These are phyloP conservation scores for Alnus rubra DNA, from an alignment of 306 rosid species.

Conservation along the genomic window DNA sequence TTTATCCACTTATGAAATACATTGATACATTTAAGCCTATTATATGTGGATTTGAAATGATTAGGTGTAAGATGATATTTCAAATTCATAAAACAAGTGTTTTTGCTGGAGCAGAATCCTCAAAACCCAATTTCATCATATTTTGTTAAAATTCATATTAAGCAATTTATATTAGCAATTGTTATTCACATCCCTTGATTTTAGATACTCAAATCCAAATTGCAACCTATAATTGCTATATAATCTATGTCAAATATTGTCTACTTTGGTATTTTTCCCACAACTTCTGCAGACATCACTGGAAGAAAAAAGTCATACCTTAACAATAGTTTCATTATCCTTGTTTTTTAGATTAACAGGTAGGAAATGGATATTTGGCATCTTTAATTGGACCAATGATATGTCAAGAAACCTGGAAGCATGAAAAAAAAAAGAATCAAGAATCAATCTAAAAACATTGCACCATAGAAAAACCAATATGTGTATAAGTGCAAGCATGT, in stretches of 20 bases:
- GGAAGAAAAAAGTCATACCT: no score
- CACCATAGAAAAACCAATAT: not conserved
- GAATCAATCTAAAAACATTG: constrained; percentile 17
- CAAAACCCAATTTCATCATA: not conserved
- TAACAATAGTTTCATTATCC: no score
- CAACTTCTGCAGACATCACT: no score
- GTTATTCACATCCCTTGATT: not conserved
- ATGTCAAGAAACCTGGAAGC: constrained; percentile 74
- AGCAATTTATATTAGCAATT: not conserved
- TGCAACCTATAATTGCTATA: no score
- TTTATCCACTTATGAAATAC: not conserved
- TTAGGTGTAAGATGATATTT: not conserved
- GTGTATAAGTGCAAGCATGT: not conserved
- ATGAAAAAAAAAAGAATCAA: constrained; percentile 11
- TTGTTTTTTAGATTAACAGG: constrained; percentile 79
- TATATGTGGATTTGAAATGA: not conserved
- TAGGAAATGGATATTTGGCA: constrained; percentile 96
- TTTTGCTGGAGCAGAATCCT: not conserved
- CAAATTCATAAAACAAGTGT: not conserved
- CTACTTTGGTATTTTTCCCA: no score
- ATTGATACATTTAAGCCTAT: not conserved
- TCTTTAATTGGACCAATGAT: constrained; percentile 64
- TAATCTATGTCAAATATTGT: no score
- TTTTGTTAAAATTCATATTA: not conserved
- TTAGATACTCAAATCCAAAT: not conserved